Conservation (phyloP, 2,329 filamentous ascomycete species). For the Teratosphaeria destructans region DNA sequence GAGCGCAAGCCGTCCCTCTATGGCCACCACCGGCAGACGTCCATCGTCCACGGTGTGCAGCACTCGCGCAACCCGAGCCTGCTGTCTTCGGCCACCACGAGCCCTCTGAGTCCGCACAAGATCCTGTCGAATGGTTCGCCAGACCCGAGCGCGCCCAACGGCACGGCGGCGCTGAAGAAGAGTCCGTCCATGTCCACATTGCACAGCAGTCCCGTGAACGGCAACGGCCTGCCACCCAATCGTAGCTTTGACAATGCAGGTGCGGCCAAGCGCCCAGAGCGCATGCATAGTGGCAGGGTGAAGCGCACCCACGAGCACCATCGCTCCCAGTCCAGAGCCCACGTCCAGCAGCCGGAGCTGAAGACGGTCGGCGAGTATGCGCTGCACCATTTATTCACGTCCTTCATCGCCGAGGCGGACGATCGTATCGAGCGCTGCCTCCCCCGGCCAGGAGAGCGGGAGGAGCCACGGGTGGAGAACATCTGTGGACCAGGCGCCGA, state of each 20-base stretch:
- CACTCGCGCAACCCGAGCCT: slow-evolving; percentile 84
- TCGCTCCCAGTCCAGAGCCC: slow-evolving; percentile 49
- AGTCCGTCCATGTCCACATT: slow-evolving; percentile 24
- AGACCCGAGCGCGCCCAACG: slow-evolving; percentile 7
- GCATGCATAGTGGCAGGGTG: slow-evolving; percentile 45
- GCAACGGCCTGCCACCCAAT: slow-evolving; percentile 9
- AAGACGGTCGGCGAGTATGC: slow-evolving; percentile 98
- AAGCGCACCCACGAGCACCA: slow-evolving; percentile 66
- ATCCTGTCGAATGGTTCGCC: slow-evolving; percentile 44
- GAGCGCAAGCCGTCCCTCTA: slow-evolving; percentile 49
- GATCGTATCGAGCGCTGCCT: slow-evolving; percentile 88
- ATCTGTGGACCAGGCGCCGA: slow-evolving; percentile 88
- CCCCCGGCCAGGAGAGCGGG: slow-evolving; percentile 58
- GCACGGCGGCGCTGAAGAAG: slow-evolving; percentile 16
- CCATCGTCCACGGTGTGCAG: slow-evolving; percentile 92
- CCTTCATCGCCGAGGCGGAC: slow-evolving; percentile 94
- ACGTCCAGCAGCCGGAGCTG: slow-evolving; percentile 53
- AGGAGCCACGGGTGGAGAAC: slow-evolving; percentile 73
- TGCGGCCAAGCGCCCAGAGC: slow-evolving; percentile 28
- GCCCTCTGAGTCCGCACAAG: slow-evolving; percentile 78
- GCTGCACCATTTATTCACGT: slow-evolving; percentile 89
- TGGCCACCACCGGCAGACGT: slow-evolving; percentile 90
- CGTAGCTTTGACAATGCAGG: slow-evolving; percentile 18
- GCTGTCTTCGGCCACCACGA: slow-evolving; percentile 60
- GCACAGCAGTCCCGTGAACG: slow-evolving; percentile 14